Base-by-base conservation (phyloP, 176 grass and related monocot genomes). In the Eragrostis nindensis region DNA sequence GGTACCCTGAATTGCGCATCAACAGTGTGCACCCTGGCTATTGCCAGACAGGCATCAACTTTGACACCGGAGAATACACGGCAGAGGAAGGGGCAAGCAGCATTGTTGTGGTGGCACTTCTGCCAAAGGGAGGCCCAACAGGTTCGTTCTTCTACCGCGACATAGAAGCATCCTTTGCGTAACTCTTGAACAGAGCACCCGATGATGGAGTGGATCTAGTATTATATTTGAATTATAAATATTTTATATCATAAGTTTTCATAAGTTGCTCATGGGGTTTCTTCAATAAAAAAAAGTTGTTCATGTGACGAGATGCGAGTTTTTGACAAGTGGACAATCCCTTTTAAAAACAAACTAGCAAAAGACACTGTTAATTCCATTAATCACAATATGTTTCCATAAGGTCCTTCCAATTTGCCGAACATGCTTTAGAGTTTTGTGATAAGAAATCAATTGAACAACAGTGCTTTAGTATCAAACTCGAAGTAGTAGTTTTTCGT, bases 41-140 rank as follows among this genome's bases (percentile, higher is more conserved):
- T 53, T 87, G 89, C 73, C 91, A 85, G 77, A 93, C 86, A 21
- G 94, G 87, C 70, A 84, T 93, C 9, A 91, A 86, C 70, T 62
- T 43, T 8, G 48, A 83, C 72, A 74, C 68, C 0, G 88, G 93
- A 46, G 59, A 73, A 24, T 63, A 72, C 53, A 61, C 83, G 0
- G 82, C 85, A 0, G 75, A 91, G 54, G 93, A 93, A 75, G 94
- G 92, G 26, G 89, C 87, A 12, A 44, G 83, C 65, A 77, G 72
- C 60, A 74, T 87, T 44, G 85, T 93, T 49, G 13, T 11, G 5
- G 82, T 89, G 2, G 90, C 86, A 21, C 29, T 93, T 14, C 49
- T 63, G n/a, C 87, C 83, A 5, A 29, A 78, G 48, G 82, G 74
- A 30, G 74, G 90, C 32, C 78, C 87, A 40, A 90, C 94, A n/a